phyloP scores from a whole-genome alignment of 306 rosid species.

The Acmispon strigosus region DNA sequence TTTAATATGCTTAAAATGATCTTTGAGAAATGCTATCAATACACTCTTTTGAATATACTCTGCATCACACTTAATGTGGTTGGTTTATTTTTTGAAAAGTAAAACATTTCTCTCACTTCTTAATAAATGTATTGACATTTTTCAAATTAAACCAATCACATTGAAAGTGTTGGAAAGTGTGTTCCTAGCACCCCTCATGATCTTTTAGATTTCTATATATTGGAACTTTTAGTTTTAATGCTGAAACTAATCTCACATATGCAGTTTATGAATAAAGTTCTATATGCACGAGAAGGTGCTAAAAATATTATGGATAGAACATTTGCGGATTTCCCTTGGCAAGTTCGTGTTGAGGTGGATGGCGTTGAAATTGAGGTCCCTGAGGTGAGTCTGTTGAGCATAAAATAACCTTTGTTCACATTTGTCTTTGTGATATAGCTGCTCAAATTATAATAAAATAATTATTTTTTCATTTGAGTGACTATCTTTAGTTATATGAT shows the following conservation, averaged over 20 bases:
- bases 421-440: background rate
- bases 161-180: too few relatives aligned
- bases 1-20: conserved; percentile 14
- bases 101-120: too few relatives aligned
- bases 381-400: conserved; percentile 51
- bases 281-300: conserved; percentile 99
- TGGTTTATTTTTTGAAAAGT: too few relatives aligned
- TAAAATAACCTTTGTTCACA: conserved; percentile 7
- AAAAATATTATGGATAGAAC: conserved; percentile 94
- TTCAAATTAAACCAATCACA: too few relatives aligned
- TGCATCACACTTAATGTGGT: too few relatives aligned
- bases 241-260: conserved; percentile 24
- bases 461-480: background rate
- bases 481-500: background rate
- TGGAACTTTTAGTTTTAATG: background rate
- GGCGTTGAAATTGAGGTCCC: conserved; percentile 99
- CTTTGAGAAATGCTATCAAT: background rate
- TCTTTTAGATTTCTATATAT: background rate
- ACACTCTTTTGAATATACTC: too few relatives aligned
- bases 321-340: conserved; percentile 90
- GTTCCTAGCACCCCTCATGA: too few relatives aligned
- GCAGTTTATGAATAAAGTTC: conserved; percentile 99
- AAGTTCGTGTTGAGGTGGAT: conserved; percentile 88
- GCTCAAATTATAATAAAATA: background rate
- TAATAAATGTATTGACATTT: too few relatives aligned